Conservation (phyloP, 148 eudicot genomes). For the Camellia lanceoleosa region DNA sequence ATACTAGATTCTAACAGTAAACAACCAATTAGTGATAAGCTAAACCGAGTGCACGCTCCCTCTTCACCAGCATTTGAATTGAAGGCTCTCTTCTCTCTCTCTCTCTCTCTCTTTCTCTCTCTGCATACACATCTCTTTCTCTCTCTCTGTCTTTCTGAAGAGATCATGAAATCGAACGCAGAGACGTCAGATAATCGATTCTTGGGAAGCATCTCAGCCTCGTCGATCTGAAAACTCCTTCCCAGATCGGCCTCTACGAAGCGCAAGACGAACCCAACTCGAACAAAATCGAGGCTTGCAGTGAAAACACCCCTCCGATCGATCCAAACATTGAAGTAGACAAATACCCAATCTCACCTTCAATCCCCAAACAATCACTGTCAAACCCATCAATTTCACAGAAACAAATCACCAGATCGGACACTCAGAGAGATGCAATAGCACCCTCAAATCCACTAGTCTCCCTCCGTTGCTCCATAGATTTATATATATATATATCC, state of each 20-base stretch:
- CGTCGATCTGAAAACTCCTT: conserved; percentile 55
- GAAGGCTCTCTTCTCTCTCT: background rate
- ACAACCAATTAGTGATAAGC: no score
- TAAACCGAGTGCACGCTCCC: no score
- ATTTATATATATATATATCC: no score
- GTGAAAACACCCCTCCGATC: conserved; percentile 62
- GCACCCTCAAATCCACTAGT: conserved; percentile 51
- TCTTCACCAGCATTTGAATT: no score
- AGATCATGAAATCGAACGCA: conserved; percentile 12
- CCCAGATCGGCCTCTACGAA: conserved; percentile 51
- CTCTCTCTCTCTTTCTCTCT: background rate
- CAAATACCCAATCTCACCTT: conserved; percentile 26
- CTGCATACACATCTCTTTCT: no score
- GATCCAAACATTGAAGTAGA: conserved; percentile 60
- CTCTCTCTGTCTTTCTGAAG: background rate
- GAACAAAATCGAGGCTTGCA: conserved; percentile 35
- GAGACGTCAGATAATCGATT: conserved; percentile 38
- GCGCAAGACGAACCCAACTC: conserved; percentile 21
- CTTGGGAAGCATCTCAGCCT: conserved; percentile 50
- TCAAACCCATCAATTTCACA: conserved; percentile 13
- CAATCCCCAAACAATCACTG: conserved; percentile 22
- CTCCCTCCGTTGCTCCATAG: background rate
- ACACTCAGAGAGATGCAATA: conserved; percentile 12
- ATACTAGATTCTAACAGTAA: no score
- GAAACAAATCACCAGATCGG: conserved; percentile 27